phyloP scores from a whole-genome alignment of 257 asterid genomes.

The Solanum sejunctum region DNA sequence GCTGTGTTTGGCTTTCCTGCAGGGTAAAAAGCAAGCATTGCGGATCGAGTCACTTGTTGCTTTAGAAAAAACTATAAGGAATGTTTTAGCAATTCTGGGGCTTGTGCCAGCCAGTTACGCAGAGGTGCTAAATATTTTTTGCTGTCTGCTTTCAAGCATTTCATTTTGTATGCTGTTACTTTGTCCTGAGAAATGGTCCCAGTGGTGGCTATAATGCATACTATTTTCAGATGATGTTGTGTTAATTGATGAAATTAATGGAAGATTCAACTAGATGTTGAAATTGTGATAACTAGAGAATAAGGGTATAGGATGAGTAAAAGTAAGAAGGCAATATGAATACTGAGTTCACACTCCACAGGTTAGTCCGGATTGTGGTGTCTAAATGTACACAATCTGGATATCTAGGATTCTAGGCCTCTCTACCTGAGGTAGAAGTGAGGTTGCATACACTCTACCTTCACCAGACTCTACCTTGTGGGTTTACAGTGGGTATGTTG shows the following conservation, averaged over 20 bases:
- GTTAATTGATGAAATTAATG: not conserved
- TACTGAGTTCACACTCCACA: not conserved
- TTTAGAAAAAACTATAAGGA: constrained; percentile 42
- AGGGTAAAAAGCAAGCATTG: constrained; percentile 86
- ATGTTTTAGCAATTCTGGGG: constrained; percentile 54
- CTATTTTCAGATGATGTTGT: not conserved
- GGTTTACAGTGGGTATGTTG: not conserved
- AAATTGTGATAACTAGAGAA: not conserved
- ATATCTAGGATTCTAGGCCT: not conserved
- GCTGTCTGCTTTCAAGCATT: not conserved
- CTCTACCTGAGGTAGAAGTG: not conserved
- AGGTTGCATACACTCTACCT: not conserved
- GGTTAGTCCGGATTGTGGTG: not conserved
- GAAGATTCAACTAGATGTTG: not conserved
- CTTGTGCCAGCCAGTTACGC: constrained; percentile 64
- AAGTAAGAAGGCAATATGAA: not conserved
- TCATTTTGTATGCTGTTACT: not conserved
- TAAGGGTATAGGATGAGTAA: not conserved
- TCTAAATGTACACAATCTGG: not conserved
- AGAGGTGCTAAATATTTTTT: constrained; percentile 29
- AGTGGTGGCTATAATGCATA: not conserved
- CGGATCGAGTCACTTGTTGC: constrained; percentile 71
- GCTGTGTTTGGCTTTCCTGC: constrained; percentile 4
- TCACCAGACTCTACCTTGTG: not conserved
- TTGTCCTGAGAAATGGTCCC: not conserved